These are phyloP conservation scores for Amanita fuliginea DNA, from an alignment of 768 basidiomycete genomes.

Conservation along the genomic window DNA sequence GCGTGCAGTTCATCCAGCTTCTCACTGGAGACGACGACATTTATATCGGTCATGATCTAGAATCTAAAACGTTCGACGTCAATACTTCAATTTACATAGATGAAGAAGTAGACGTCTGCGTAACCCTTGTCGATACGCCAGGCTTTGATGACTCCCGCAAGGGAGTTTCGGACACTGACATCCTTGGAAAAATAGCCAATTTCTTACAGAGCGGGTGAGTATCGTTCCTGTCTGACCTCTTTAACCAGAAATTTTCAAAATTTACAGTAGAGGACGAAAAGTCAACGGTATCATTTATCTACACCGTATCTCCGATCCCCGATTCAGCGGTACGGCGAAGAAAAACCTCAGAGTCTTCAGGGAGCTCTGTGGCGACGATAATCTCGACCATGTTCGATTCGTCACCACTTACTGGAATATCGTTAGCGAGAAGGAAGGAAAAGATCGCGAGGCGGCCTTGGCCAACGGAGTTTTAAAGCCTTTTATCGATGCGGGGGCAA, in stretches of 20 bases:
- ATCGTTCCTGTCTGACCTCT: not conserved
- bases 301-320: conserved; percentile 28
- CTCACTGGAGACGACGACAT: conserved; percentile 22
- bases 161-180: conserved; percentile 19
- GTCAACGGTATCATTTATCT: conserved; percentile 30
- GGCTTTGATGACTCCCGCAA: conserved; percentile 29
- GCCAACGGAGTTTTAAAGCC: conserved; percentile 23
- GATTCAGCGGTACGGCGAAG: conserved; percentile 27
- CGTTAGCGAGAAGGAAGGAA: conserved; percentile 16
- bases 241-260: not conserved
- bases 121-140: conserved; percentile 31
- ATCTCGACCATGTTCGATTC: conserved; percentile 32
- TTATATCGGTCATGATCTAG: conserved; percentile 24
- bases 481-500: conserved; percentile 28
- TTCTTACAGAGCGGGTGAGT: conserved; percentile 13
- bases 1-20: conserved; percentile 28
- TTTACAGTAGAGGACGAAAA: conserved; percentile 12
- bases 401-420: conserved; percentile 35
- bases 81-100: conserved; percentile 2
- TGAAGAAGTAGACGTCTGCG: conserved; percentile 1
- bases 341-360: conserved; percentile 36
- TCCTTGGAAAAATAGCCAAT: conserved; percentile 21
- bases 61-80: conserved; percentile 28
- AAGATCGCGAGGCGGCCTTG: conserved; percentile 25
- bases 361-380: conserved; percentile 31